Conservation (phyloP, 2,329 filamentous ascomycete genomes). For the Ceratocystis diversiconidia region DNA sequence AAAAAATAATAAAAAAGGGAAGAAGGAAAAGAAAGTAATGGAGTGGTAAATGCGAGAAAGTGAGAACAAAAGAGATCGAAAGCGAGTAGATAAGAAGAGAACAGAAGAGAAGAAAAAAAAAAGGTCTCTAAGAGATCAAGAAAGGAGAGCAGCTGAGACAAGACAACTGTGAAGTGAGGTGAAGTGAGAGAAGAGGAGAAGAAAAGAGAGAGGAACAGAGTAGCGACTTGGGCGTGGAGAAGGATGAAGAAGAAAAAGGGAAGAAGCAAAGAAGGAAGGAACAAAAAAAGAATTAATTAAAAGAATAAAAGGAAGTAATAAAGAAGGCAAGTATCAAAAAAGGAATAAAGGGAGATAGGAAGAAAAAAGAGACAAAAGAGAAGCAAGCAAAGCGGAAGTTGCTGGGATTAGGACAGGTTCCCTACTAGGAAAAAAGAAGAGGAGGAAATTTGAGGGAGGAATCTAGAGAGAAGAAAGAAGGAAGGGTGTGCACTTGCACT, state of each 20-base stretch:
- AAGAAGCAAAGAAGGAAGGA: slow-evolving; percentile 11
- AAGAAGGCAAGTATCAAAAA: slow-evolving; percentile 15
- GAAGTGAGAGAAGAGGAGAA: slow-evolving; percentile 16
- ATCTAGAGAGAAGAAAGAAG: slow-evolving; percentile 3
- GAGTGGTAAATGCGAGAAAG: neutral
- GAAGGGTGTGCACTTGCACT: slow-evolving; percentile 3
- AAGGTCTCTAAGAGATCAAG: slow-evolving; percentile 6
- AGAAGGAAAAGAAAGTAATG: slow-evolving; percentile 5
- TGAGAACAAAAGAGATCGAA: neutral
- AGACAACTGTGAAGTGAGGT: neutral
- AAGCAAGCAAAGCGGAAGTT: slow-evolving; percentile 7
- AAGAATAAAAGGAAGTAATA: slow-evolving; percentile 16
- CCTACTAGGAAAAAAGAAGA: neutral
- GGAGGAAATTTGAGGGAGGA: slow-evolving; percentile 7
- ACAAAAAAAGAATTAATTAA: slow-evolving; percentile 6
- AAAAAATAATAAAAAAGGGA: neutral
- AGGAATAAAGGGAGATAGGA: slow-evolving; percentile 5
- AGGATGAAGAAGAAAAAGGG: slow-evolving; percentile 4
- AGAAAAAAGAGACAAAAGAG: slow-evolving; percentile 21
- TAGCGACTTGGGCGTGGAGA: slow-evolving; percentile 8
- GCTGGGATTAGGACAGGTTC: neutral
- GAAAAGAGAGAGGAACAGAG: slow-evolving; percentile 20
- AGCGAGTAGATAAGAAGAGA: neutral
- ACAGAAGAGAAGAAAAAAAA: neutral
- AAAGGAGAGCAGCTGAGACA: slow-evolving; percentile 12